Evolutionary conservation across 306 rosid species (phyloP).

Genomic region (Luffa acutangula): DNA sequence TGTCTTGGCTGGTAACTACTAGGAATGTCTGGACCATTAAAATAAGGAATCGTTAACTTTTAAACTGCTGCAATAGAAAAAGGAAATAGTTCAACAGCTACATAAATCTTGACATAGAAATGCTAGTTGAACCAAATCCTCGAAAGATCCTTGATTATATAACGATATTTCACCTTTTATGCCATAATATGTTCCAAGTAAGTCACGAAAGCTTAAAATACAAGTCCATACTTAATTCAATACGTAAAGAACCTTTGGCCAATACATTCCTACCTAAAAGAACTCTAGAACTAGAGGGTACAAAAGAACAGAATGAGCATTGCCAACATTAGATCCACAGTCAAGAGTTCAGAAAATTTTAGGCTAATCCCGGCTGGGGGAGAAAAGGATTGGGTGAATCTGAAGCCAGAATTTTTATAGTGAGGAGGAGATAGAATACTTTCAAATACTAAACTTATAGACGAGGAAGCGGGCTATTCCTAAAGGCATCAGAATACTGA

Average conservation of each 20-base stretch:
- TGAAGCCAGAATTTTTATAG: not conserved
- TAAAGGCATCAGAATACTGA: constrained; percentile 9
- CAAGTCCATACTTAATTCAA: not conserved
- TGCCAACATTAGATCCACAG: not conserved
- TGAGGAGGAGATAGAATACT: not conserved
- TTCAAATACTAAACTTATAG: not conserved
- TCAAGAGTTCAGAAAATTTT: not conserved
- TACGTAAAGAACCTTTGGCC: not conserved
- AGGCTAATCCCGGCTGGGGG: not conserved
- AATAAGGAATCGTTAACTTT: constrained; percentile 13
- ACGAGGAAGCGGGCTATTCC: not conserved
- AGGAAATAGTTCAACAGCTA: not conserved
- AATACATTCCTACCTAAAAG: not conserved
- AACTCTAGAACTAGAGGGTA: not conserved
- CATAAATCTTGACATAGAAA: not conserved
- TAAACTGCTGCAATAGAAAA: not conserved
- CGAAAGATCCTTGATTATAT: not conserved
- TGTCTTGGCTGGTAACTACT: constrained; percentile 40
- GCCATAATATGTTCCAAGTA: not conserved
- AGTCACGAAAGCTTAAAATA: not conserved
- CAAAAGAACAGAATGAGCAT: constrained; percentile 1
- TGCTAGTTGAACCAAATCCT: constrained; percentile 1
- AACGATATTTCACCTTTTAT: not conserved
- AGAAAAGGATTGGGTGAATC: not conserved
- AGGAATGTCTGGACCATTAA: constrained; percentile 40